phyloP scores from a whole-genome alignment of 257 asterid species.

The Plectranthus barbatus region DNA sequence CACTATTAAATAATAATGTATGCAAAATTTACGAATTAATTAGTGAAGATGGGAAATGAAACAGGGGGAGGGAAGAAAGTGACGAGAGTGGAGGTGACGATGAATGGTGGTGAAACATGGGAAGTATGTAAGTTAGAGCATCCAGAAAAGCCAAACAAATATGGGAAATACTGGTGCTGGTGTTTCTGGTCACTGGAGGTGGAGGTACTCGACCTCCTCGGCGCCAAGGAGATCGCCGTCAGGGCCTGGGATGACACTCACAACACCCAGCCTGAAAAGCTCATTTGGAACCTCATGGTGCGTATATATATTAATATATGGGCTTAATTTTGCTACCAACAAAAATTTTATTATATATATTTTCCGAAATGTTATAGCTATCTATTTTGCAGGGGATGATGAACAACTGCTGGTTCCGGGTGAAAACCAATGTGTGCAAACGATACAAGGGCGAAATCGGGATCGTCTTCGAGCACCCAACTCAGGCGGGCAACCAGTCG shows the following conservation, averaged over 20 bases:
- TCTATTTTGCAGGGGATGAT: conserved; percentile 69
- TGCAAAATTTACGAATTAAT: neutral
- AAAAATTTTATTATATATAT: too few relatives aligned
- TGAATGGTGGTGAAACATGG: conserved; percentile 94
- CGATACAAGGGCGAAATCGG: conserved; percentile 82
- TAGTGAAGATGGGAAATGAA: too few relatives aligned
- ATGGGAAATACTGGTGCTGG: conserved; percentile 95
- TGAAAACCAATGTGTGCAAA: conserved; percentile 69
- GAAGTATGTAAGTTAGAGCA: conserved; percentile 45
- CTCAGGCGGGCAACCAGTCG: conserved; percentile 72
- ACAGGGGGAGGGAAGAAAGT: conserved; percentile 94
- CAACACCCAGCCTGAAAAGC: conserved; percentile 90
- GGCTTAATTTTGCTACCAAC: too few relatives aligned
- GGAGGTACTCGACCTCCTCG: conserved; percentile 67
- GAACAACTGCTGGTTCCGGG: conserved; percentile 96
- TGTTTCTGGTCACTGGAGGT: conserved; percentile 90
- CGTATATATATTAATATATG: too few relatives aligned
- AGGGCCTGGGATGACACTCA: conserved; percentile 91
- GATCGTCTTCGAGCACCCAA: conserved; percentile 89
- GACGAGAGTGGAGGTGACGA: conserved; percentile 78
- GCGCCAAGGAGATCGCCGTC: conserved; percentile 80
- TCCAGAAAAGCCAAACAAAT: conserved; percentile 67
- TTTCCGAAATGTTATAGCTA: too few relatives aligned
- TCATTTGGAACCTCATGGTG: conserved; percentile 95
- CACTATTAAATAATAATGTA: too few relatives aligned